These are phyloP conservation scores for Ormosia emarginata DNA, from an alignment of 306 rosid species.

Conservation along the genomic window DNA sequence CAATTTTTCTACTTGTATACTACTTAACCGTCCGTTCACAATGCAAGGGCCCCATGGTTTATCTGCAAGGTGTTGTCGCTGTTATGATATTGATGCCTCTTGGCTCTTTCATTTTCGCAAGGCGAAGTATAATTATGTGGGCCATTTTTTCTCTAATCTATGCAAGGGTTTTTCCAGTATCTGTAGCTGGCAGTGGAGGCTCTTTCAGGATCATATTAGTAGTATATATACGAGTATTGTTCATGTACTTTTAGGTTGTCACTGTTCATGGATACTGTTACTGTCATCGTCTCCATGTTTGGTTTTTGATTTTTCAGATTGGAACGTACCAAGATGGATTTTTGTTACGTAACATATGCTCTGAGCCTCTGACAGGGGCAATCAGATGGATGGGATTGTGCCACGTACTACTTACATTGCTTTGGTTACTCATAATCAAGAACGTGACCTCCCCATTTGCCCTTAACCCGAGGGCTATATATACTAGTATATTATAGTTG, in stretches of 20 bases:
- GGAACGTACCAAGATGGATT: conserved; percentile 10
- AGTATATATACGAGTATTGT: neutral
- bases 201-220: neutral
- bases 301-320: conserved; percentile 26
- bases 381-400: neutral
- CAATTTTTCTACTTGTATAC: neutral
- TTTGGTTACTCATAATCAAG: neutral
- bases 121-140: conserved; percentile 3
- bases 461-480: neutral
- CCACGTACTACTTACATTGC: neutral
- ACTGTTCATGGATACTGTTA: neutral
- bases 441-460: neutral
- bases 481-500: no score
- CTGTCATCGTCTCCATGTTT: conserved; percentile 30
- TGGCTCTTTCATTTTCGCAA: neutral
- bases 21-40: conserved; percentile 19
- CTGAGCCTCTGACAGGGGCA: conserved; percentile 8
- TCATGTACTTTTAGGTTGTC: conserved; percentile 7
- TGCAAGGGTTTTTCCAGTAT: conserved; percentile 4
- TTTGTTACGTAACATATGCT: neutral
- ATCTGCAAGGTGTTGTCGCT: neutral
- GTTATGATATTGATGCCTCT: conserved; percentile 19
- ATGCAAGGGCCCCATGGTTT: conserved; percentile 13
- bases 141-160: neutral
- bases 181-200: neutral